Evolutionary conservation across 768 basidiomycete genomes (phyloP).

Genomic region (Agaricus blazei): DNA sequence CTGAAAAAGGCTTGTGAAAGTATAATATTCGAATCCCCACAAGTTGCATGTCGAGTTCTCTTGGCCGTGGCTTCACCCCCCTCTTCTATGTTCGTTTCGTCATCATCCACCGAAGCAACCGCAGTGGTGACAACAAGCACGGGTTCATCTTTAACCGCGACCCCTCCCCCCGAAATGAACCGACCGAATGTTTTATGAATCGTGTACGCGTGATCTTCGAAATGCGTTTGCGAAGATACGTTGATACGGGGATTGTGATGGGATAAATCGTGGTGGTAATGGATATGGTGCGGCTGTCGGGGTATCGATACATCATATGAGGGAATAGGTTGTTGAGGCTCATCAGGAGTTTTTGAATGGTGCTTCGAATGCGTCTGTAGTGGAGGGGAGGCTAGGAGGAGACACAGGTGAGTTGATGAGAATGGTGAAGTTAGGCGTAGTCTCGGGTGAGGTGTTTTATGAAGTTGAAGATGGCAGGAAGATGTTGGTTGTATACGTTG

Average conservation of each 20-base stretch:
- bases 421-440: conserved; percentile 33
- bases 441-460: conserved; percentile 31
- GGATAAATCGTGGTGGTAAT: not conserved
- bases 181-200: conserved; percentile 37
- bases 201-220: conserved; percentile 52
- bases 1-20: conserved; percentile 84
- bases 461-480: conserved; percentile 8
- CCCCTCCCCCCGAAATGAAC: conserved; percentile 11
- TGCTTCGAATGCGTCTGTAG: conserved; percentile 34
- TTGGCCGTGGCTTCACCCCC: conserved; percentile 54
- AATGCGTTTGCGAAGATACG: conserved; percentile 53
- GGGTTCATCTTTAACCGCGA: not conserved
- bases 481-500: not conserved
- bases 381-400: conserved; percentile 26
- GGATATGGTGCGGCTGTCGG: conserved; percentile 66
- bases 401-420: conserved; percentile 17
- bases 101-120: not conserved
- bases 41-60: conserved; percentile 53
- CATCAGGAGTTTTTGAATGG: conserved; percentile 58
- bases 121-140: not conserved
- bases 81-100: conserved; percentile 23
- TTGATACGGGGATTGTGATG: conserved; percentile 58
- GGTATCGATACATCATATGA: conserved; percentile 72
- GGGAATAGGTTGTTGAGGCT: conserved; percentile 66
- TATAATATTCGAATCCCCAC: conserved; percentile 62